Percentiles rank a stretch among this genome's conserved stretches.
Evolutionary conservation across 2,329 filamentous ascomycete genomes (phyloP).

Genomic region (Aspergillus sp.): DNA sequence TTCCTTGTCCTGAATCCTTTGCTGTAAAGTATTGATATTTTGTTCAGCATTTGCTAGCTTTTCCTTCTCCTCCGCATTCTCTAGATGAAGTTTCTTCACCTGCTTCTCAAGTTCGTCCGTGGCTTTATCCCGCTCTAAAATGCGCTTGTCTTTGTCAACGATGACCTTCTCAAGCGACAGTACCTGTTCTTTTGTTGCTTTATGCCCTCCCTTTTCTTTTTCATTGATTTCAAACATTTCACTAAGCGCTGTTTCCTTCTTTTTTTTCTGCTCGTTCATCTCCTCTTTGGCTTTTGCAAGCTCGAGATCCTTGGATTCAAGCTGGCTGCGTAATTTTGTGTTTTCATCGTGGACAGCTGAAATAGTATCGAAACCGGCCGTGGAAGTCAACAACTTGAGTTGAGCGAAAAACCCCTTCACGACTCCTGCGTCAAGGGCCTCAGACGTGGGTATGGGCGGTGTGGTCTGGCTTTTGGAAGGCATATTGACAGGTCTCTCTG

Average conservation of each 20-base stretch:
- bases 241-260: background rate
- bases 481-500: background rate
- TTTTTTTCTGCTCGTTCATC: background rate
- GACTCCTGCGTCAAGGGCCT: background rate
- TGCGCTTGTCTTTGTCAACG: background rate
- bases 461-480: slow-evolving; percentile 9
- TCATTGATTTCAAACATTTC: background rate
- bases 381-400: background rate
- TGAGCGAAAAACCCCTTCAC: background rate
- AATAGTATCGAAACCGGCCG: background rate
- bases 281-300: background rate
- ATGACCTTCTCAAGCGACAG: background rate
- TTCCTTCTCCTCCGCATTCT: background rate
- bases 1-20: background rate
- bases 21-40: background rate
- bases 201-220: background rate
- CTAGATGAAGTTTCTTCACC: background rate
- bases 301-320: background rate
- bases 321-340: background rate
- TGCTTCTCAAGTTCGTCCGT: background rate
- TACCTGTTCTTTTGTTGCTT: background rate
- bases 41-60: background rate
- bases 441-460: slow-evolving; percentile 8
- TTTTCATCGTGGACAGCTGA: background rate
- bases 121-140: background rate